Conservation (phyloP, 225 moss, liverwort and hornwort genomes). For the Pseudisothecium myosuroides region DNA sequence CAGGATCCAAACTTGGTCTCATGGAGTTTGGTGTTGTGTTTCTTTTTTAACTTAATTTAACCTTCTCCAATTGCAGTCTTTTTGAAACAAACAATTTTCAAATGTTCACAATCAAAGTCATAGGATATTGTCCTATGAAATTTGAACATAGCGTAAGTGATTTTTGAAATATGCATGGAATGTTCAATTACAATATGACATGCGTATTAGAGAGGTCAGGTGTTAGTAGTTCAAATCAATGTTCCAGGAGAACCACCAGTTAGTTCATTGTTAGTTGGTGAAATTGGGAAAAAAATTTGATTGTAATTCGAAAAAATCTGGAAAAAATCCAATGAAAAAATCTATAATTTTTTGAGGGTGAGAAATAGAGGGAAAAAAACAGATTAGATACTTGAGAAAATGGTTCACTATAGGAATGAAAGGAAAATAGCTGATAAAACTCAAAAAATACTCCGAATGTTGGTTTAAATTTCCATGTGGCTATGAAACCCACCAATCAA, state of each 20-base stretch:
- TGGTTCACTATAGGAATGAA: fast-evolving
- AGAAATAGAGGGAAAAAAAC: no score
- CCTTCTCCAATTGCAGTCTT: background rate
- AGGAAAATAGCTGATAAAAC: background rate
- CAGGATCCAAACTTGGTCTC: no score
- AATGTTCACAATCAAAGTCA: background rate
- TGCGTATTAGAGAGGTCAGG: background rate
- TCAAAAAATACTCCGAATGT: fast-evolving
- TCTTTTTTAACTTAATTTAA: no score
- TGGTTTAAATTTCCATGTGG: no score
- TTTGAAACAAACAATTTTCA: background rate
- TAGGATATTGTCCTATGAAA: background rate
- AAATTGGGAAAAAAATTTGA: background rate
- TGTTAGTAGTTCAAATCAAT: background rate
- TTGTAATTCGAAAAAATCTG: no score
- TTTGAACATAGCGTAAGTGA: background rate
- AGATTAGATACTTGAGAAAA: background rate
- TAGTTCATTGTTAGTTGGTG: background rate
- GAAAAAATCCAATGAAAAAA: fast-evolving
- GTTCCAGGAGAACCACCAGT: fast-evolving
- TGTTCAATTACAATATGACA: background rate
- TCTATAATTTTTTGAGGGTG: no score
- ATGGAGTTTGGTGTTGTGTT: no score
- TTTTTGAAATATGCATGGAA: background rate
- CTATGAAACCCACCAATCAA: no score